phyloP scores from a whole-genome alignment of 1,284 basidiomycete genomes.

The Ganoderma leucocontextum region DNA sequence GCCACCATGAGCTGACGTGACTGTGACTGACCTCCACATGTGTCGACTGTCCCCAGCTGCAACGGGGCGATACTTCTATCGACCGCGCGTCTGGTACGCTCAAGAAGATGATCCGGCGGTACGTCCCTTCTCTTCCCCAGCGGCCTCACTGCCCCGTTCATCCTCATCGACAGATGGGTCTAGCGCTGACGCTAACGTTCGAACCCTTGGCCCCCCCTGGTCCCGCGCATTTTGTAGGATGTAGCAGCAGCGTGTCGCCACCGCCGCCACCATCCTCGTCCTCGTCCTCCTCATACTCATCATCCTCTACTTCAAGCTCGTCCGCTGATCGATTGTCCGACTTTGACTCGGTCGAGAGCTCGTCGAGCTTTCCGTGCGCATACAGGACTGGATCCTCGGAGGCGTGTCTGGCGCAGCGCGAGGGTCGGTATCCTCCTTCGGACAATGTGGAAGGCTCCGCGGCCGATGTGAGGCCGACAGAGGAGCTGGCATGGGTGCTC shows the following conservation, averaged over 20 bases:
- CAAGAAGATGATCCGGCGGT: constrained; percentile 78
- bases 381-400: not conserved
- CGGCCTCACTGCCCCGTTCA: constrained; percentile 12
- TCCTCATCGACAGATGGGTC: constrained; percentile 44
- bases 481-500: not conserved
- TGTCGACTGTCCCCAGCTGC: constrained; percentile 52
- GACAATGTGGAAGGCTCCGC: not conserved
- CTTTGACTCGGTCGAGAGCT: not conserved
- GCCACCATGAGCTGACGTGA: not conserved
- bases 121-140: constrained; percentile 11
- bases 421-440: not conserved
- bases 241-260: constrained; percentile 83
- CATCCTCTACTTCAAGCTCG: constrained; percentile 78
- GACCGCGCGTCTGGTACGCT: constrained; percentile 78
- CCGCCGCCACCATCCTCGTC: constrained; percentile 72
- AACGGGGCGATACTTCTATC: constrained; percentile 75
- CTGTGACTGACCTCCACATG: not conserved
- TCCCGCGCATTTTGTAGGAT: constrained; percentile 56
- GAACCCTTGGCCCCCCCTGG: not conserved
- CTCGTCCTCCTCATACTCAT: constrained; percentile 75
- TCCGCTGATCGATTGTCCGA: constrained; percentile 37
- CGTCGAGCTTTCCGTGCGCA: not conserved
- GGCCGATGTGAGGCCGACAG: not conserved
- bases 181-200: constrained; percentile 35
- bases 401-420: not conserved